phyloP scores from a whole-genome alignment of 75 land plant genomes.

The Pinus tabuliformis region DNA sequence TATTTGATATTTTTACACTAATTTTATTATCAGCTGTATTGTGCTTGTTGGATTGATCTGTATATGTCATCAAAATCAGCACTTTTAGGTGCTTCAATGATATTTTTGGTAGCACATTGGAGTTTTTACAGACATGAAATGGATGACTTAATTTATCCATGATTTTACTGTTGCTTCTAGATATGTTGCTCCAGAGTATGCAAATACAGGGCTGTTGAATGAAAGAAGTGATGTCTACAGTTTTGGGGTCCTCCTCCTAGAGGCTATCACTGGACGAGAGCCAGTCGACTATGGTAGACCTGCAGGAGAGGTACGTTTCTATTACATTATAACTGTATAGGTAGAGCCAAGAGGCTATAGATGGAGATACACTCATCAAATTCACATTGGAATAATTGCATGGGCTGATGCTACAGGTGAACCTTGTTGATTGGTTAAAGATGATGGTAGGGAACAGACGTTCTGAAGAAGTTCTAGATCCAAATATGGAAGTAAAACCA shows the following conservation, averaged over 20 bases:
- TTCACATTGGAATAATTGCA: no score
- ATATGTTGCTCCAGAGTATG: slow-evolving; percentile 82
- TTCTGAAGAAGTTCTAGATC: slow-evolving; percentile 74
- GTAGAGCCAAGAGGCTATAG: neutral
- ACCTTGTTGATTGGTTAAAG: slow-evolving; percentile 81
- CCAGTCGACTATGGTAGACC: slow-evolving; percentile 72
- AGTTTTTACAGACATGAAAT: no score
- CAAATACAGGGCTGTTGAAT: slow-evolving; percentile 66
- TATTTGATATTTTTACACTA: no score
- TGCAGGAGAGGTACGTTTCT: slow-evolving; percentile 39
- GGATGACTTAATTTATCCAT: neutral
- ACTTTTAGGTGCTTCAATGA: no score
- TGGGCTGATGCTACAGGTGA: slow-evolving; percentile 46
- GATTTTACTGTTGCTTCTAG: slow-evolving; percentile 24
- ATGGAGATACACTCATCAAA: slow-evolving; percentile 23
- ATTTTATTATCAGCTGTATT: no score
- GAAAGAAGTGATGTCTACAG: slow-evolving; percentile 81
- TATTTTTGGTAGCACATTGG: no score
- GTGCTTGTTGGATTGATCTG: no score
- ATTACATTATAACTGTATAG: no score
- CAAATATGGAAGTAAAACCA: slow-evolving; percentile 55
- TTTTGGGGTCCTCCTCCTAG: slow-evolving; percentile 66
- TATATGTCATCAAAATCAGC: no score
- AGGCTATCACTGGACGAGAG: slow-evolving; percentile 73
- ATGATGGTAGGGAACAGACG: slow-evolving; percentile 69